Evolutionary conservation across 129 eudicot genomes (phyloP).

Genomic region (Ambrosia trifida): DNA sequence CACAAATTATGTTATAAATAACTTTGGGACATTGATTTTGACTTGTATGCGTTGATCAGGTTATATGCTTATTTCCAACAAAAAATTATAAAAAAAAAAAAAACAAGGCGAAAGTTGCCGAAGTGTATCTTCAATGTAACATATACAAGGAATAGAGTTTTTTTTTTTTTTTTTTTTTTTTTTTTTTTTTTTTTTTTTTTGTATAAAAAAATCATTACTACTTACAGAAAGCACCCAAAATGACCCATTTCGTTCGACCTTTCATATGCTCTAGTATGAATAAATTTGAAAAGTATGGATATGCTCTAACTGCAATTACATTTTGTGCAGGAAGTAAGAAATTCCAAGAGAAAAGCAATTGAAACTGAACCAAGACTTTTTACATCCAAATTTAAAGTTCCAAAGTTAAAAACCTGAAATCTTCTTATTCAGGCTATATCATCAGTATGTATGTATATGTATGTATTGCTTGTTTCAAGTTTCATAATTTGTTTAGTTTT

Average conservation of each 20-base stretch:
- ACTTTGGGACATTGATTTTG: no score
- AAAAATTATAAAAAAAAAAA: not conserved
- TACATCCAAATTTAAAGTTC: conserved; percentile 67
- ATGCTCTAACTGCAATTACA: conserved; percentile 10
- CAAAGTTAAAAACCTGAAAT: conserved; percentile 50
- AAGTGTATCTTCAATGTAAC: not conserved
- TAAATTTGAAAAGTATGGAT: no score
- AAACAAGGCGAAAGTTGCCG: not conserved
- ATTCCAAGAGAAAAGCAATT: conserved; percentile 49
- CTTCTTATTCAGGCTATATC: not conserved
- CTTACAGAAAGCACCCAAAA: not conserved
- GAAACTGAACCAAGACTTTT: conserved; percentile 49
- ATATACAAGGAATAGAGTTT: no score
- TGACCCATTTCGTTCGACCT: not conserved
- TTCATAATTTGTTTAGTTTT: conserved; percentile 11
- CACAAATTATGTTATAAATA: no score
- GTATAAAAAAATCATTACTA: no score
- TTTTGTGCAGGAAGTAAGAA: conserved; percentile 41
- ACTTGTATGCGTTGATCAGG: not conserved
- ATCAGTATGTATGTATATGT: not conserved
- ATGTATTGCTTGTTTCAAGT: not conserved
- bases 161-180: no score
- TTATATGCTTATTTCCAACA: not conserved
- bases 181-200: no score
- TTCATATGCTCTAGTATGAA: no score